Conservation (phyloP, 108 stramenopile genomes). For the Conticribra guillardii region DNA sequence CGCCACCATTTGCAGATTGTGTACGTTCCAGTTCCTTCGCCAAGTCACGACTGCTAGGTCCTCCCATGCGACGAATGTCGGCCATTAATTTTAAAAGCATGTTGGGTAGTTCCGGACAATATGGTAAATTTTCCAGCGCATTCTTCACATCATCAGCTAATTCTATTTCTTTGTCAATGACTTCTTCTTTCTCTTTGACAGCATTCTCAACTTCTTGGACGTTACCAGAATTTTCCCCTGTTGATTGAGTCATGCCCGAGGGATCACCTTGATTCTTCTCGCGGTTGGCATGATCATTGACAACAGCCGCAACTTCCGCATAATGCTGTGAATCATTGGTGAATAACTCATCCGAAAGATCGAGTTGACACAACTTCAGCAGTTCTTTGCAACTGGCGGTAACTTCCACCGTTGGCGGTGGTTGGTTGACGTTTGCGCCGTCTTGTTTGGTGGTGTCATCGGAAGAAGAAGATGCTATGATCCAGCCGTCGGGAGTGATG, state of each 20-base stretch:
- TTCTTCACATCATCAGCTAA: not conserved
- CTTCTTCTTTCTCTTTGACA: not conserved
- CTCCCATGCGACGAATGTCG: slow-evolving; percentile 27
- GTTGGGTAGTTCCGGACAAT: slow-evolving; percentile 2
- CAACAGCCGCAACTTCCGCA: no score
- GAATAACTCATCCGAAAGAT: not conserved
- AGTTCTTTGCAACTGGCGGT: not conserved
- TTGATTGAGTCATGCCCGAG: no score
- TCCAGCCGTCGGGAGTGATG: slow-evolving; percentile 37
- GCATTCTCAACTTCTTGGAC: not conserved
- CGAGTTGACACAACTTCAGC: not conserved
- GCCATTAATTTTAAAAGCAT: not conserved
- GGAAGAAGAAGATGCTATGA: slow-evolving; percentile 7
- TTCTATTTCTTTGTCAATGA: not conserved
- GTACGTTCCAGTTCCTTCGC: not conserved
- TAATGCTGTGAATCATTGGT: no score
- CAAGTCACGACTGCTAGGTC: slow-evolving; percentile 1
- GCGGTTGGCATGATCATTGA: no score
- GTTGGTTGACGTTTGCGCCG: not conserved
- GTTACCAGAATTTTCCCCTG: no score
- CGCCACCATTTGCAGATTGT: slow-evolving; percentile 3
- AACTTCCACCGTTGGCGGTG: not conserved
- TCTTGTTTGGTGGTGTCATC: not conserved
- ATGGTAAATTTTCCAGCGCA: slow-evolving; percentile 10
- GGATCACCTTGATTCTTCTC: no score